These are phyloP conservation scores for Volvox reticuliferus DNA, from an alignment of 139 green algal species.

Conservation along the genomic window DNA sequence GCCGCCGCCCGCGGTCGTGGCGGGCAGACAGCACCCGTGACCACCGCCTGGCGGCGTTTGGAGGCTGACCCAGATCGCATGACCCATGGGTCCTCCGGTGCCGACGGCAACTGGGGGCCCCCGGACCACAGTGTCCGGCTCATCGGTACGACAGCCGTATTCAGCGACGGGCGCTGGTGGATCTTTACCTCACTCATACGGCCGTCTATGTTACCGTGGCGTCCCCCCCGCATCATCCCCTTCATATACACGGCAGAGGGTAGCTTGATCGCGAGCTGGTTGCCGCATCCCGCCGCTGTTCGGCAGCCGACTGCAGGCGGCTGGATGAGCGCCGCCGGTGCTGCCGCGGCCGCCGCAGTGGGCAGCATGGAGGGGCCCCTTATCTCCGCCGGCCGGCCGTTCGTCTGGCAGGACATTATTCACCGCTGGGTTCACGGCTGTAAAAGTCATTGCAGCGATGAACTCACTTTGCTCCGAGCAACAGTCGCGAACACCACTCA, in stretches of 20 bases:
- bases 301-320: neutral
- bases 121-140: neutral
- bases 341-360: neutral
- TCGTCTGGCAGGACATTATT: slow-evolving; percentile 4
- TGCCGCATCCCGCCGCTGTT: neutral
- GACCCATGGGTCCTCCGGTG: neutral
- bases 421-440: slow-evolving; percentile 43
- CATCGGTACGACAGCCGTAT: slow-evolving; percentile 10
- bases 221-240: neutral
- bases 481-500: neutral
- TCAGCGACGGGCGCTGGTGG: slow-evolving; percentile 7
- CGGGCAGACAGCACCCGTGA: neutral
- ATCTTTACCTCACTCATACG: slow-evolving; percentile 16
- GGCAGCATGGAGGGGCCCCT: neutral
- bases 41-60: too few relatives aligned
- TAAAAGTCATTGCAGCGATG: neutral
- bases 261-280: neutral
- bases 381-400: slow-evolving; percentile 4
- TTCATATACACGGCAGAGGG: slow-evolving; percentile 6
- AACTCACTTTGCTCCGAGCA: slow-evolving; percentile 15
- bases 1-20: too few relatives aligned
- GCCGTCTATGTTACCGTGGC: neutral
- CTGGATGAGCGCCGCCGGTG: neutral
- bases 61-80: neutral
- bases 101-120: neutral